Percentiles rank a stretch among this genome's conserved stretches.
phyloP scores from a whole-genome alignment of 1,284 basidiomycete species.

The Malassezia japonica region DNA sequence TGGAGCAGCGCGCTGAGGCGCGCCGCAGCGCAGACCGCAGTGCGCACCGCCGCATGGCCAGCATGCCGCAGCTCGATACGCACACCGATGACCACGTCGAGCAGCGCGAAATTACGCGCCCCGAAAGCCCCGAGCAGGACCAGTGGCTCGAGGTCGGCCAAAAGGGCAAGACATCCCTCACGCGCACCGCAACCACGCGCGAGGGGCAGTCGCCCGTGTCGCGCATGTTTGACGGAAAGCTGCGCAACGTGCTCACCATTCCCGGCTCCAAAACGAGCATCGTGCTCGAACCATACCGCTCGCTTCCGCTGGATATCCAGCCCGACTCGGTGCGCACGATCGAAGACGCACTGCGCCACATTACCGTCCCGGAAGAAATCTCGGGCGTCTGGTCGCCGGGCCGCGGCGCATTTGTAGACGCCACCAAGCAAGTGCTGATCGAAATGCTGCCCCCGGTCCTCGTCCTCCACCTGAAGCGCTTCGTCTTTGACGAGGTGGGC shows the following conservation, averaged over 20 bases:
- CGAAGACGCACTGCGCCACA: conserved; percentile 68
- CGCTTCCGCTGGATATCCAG: conserved; percentile 72
- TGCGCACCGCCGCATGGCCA: background rate
- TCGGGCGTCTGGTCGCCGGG: conserved; percentile 57
- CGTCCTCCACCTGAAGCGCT: conserved; percentile 84
- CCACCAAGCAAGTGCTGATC: conserved; percentile 76
- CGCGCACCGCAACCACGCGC: conserved; percentile 65
- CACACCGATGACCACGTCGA: conserved; percentile 40
- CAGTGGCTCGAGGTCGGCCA: conserved; percentile 87
- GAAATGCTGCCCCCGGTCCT: conserved; percentile 76
- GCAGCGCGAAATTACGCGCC: conserved; percentile 50
- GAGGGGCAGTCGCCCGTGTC: conserved; percentile 70
- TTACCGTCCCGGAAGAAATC: conserved; percentile 72
- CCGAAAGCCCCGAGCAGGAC: conserved; percentile 44
- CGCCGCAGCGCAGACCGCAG: background rate
- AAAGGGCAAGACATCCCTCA: conserved; percentile 72
- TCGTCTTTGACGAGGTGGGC: conserved; percentile 74
- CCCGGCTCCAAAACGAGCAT: conserved; percentile 75
- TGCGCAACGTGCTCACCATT: conserved; percentile 72
- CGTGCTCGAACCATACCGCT: conserved; percentile 84
- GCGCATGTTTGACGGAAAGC: conserved; percentile 83
- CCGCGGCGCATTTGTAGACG: conserved; percentile 57
- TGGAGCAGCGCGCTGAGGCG: background rate
- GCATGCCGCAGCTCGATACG: conserved; percentile 8
- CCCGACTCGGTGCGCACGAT: conserved; percentile 67